Percentiles rank a stretch among this genome's conserved stretches.
These are phyloP conservation scores for Trametes cinnabarina DNA, from an alignment of 768 basidiomycete genomes.

Conservation along the genomic window DNA sequence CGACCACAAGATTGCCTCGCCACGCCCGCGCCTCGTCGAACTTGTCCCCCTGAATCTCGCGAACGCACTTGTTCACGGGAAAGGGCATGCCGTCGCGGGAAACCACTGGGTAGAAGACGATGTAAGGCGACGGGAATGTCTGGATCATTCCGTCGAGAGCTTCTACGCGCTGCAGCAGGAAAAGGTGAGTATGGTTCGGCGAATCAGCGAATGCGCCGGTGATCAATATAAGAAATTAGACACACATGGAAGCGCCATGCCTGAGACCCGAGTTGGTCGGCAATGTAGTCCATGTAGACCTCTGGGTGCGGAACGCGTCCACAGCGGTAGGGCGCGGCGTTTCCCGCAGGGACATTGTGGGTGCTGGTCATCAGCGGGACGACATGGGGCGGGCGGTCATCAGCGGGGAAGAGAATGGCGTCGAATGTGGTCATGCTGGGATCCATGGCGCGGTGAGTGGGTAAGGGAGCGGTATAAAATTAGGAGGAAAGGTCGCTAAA, in stretches of 20 bases:
- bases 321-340: constrained; percentile 37
- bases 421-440: constrained; percentile 55
- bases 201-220: constrained; percentile 17
- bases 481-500: constrained; percentile 5
- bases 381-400: constrained; percentile 73
- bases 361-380: constrained; percentile 76
- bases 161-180: constrained; percentile 56
- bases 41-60: constrained; percentile 65
- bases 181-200: constrained; percentile 11
- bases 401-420: constrained; percentile 75
- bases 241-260: constrained; percentile 74
- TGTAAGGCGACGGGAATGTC: constrained; percentile 76
- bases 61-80: constrained; percentile 73
- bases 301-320: constrained; percentile 79
- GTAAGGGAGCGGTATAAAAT: not conserved
- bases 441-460: constrained; percentile 46
- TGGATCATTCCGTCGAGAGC: constrained; percentile 78
- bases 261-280: constrained; percentile 63
- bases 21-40: constrained; percentile 67
- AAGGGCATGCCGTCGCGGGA: constrained; percentile 82
- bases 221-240: constrained; percentile 8
- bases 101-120: constrained; percentile 73
- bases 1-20: constrained; percentile 78
- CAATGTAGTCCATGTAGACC: constrained; percentile 83
- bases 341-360: constrained; percentile 16